Evolutionary conservation across 495 filamentous ascomycete genomes (phyloP), one percentile per base, ranked within the genome.

Genomic region (Opeltia flavorubescens): DNA sequence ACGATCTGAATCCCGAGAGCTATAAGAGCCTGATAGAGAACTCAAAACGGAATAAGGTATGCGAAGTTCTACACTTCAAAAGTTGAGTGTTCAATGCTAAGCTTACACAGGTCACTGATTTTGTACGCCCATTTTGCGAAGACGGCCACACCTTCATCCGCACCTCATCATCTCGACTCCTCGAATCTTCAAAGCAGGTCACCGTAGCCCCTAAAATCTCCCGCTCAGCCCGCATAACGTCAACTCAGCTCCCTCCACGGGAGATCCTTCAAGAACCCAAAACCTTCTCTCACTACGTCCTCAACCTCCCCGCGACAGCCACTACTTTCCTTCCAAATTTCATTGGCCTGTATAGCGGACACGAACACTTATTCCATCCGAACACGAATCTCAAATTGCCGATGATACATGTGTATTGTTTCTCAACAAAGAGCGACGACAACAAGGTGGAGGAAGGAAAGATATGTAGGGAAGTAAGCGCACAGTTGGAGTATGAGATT

Each of bases 1-100:
- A 96, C 59, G 91, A 99, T 58, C 76, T 95, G 57, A 99, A 99
- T 55, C 91, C 91, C 4, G 83, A 91, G 47, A 87, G 86, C 47
- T 83, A 75, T 61, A 71, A 66, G 40, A 77, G 74, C 42, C 77
- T 99, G 59, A 55, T 68, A 30, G 72, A 80, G 41, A 84, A 83
- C 4, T 74, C 93, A 13, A 59, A 62, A 29, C 66, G 73, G 26
- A 99, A 99, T 64, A 93, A 93, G 63, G 81, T 82, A 47, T 9
- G 64, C 49, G 26, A 9, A 20, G 13, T 21, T 13, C 24, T 17
- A 24, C 15, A 36, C 43, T 17, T 38, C n/a, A 27, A 6, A 21
- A 30, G 33, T 9, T 23, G 13, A 44, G 7, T 28, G 3, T 20
- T 18, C 48, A n/a, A n/a, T n/a, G n/a, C n/a, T n/a, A n/a, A n/a